Conservation (phyloP, 2,329 filamentous ascomycete genomes). For the Colletotrichum lentis region DNA sequence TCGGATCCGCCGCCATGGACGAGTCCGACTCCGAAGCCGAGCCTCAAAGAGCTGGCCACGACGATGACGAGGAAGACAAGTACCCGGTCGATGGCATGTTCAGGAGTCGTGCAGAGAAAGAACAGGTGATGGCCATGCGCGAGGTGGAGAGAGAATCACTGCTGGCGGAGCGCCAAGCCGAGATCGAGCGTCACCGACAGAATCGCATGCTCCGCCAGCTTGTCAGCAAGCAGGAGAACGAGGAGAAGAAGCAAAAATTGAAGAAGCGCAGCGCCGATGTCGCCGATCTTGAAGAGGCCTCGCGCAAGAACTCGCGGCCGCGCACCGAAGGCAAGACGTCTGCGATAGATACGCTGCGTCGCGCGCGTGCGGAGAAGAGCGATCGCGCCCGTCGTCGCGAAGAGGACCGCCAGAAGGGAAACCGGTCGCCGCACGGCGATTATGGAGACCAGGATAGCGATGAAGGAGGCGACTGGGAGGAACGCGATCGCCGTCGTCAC, state of each 20-base stretch:
- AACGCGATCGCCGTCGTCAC: slow-evolving; percentile 53
- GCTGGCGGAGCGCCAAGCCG: slow-evolving; percentile 83
- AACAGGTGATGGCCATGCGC: slow-evolving; percentile 82
- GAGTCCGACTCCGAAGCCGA: slow-evolving; percentile 75
- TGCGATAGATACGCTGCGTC: slow-evolving; percentile 75
- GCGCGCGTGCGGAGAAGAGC: slow-evolving; percentile 69
- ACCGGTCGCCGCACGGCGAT: slow-evolving; percentile 60
- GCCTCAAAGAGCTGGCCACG: slow-evolving; percentile 54
- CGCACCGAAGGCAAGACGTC: slow-evolving; percentile 74
- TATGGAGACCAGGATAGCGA: slow-evolving; percentile 79
- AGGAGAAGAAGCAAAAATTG: slow-evolving; percentile 66
- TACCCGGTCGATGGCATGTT: slow-evolving; percentile 92
- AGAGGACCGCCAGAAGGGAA: slow-evolving; percentile 64
- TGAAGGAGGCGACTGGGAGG: slow-evolving; percentile 59
- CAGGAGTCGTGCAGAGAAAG: slow-evolving; percentile 75
- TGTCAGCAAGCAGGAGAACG: slow-evolving; percentile 71
- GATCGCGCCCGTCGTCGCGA: slow-evolving; percentile 70
- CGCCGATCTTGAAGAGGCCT: slow-evolving; percentile 79
- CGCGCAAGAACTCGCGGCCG: slow-evolving; percentile 76
- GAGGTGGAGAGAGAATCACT: slow-evolving; percentile 92
- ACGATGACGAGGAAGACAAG: slow-evolving; percentile 68
- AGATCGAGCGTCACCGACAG: slow-evolving; percentile 83
- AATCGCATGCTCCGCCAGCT: slow-evolving; percentile 83
- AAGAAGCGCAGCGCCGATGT: slow-evolving; percentile 81
- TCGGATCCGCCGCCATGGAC: slow-evolving; percentile 87